Evolutionary conservation across 176 grass and related monocot genomes (phyloP), one percentile per base, ranked within the genome.

Genomic region (Phragmites australis): DNA sequence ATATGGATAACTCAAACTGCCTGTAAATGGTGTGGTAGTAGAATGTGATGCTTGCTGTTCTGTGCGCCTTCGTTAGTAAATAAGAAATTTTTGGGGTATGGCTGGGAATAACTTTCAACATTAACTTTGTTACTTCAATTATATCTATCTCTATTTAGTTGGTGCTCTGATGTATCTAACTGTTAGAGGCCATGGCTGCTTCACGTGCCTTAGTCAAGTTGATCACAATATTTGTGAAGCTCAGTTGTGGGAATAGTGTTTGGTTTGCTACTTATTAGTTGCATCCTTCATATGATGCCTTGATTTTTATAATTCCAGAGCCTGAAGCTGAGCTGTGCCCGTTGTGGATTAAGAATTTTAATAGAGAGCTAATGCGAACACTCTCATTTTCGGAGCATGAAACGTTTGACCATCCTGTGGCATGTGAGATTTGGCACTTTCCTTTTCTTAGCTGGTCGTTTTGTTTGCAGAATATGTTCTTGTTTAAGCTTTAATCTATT

Each of bases 301-400:
- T 76, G n/a, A 67, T 72, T 59, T 53, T 59, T 77, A 44, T 72
- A 75, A 86, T 89, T 90, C 48, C 82, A 99, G 95, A 98, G 68
- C 90, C 88, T 72, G 96, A 91, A 85, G 90, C 96, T 79, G 88
- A 99, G 57, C 52, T 95, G 76, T 88, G 81, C 72, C 88, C 96
- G 76, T 76, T 82, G 72, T 99, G 96, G 96, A 99, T 99, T 75
- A 84, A 91, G 63, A 95, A 69, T 75, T 99, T 99, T 72, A 95
- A 99, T 82, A 93, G 94, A 78, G 93, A 95, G 80, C 81, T 99
- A 84, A 82, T 93, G 44, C 70, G 45, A 52, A 99, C 90, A 34
- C 39, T 93, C 25, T 95, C 90, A 10, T 99, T 93, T 82, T 99
- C 96, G 12, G 96, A 99, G 61, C 96, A 99, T 84, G 93, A 99